Percentiles rank a stretch among this genome's conserved stretches.
These are phyloP conservation scores for Leishmania lainsoni DNA, from an alignment of 208 protist genomes.

Conservation along the genomic window DNA sequence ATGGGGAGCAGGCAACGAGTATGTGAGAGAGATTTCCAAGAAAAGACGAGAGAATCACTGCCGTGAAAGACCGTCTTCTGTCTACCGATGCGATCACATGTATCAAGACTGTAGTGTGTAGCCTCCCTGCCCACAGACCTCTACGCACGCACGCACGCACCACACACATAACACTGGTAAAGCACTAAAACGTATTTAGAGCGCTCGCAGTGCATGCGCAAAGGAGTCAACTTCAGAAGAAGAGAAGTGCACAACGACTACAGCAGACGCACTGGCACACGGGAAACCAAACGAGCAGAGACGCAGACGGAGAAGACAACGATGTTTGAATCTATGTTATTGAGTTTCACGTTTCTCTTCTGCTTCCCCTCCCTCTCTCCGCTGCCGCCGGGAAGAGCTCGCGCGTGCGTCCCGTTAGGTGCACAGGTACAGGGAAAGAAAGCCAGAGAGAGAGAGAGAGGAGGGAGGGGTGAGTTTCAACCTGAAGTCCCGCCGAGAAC, in stretches of 20 bases:
- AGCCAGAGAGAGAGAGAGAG: not conserved
- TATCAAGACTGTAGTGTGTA: not conserved
- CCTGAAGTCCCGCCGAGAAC: not conserved
- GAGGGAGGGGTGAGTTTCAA: not conserved
- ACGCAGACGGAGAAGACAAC: not conserved
- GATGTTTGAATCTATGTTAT: not conserved
- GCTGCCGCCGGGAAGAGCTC: not conserved
- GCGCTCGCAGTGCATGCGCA: not conserved
- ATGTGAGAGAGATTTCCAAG: not conserved
- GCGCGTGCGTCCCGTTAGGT: not conserved
- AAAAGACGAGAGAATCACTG: not conserved
- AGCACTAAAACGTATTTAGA: not conserved
- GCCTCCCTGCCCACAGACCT: not conserved
- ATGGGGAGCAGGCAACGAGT: not conserved
- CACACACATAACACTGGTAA: not conserved
- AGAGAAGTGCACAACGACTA: not conserved
- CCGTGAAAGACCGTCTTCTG: not conserved
- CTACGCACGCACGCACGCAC: not conserved
- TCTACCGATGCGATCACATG: not conserved
- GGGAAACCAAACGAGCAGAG: not conserved
- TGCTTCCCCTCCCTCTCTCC: too few species aligned
- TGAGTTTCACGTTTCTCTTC: not conserved
- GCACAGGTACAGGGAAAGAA: not conserved
- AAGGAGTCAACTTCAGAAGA: not conserved
- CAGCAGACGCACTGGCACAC: not conserved